phyloP scores from a whole-genome alignment of 345 rosid genomes.

The Murraya koenigii region DNA sequence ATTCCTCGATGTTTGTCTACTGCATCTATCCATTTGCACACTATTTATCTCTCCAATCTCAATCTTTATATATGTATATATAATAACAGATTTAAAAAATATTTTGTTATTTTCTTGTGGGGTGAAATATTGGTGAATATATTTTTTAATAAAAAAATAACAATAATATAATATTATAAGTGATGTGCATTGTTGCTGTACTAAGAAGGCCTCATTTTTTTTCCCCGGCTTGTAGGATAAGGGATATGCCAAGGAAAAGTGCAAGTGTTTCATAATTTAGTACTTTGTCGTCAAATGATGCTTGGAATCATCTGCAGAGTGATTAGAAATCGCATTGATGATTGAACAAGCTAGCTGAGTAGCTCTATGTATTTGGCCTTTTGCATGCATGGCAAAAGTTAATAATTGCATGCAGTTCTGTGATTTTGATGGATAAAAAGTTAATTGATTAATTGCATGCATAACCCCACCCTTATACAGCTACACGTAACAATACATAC shows the following conservation, averaged over 20 bases:
- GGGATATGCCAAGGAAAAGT: slow-evolving; percentile 1
- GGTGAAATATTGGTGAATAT: no score
- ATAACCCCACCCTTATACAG: not conserved
- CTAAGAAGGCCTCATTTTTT: no score
- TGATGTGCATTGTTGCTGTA: no score
- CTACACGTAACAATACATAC: not conserved
- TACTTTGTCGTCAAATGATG: slow-evolving; percentile 12
- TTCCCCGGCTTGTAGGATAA: no score
- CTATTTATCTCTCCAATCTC: not conserved
- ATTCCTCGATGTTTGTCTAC: not conserved
- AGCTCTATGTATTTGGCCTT: not conserved
- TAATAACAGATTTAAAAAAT: no score
- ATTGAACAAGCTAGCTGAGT: not conserved
- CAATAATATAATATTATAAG: no score
- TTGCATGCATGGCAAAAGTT: slow-evolving; percentile 15
- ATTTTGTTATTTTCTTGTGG: no score
- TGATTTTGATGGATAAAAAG: not conserved
- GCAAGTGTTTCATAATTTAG: not conserved
- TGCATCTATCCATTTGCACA: not conserved
- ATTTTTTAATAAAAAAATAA: no score
- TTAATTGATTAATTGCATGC: not conserved
- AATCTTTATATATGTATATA: no score
- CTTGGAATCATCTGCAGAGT: slow-evolving; percentile 7
- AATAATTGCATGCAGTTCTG: slow-evolving; percentile 8
- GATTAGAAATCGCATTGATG: slow-evolving; percentile 2